Conservation (phyloP, 108 stramenopile genomes). For the Epithemia pelagica region DNA sequence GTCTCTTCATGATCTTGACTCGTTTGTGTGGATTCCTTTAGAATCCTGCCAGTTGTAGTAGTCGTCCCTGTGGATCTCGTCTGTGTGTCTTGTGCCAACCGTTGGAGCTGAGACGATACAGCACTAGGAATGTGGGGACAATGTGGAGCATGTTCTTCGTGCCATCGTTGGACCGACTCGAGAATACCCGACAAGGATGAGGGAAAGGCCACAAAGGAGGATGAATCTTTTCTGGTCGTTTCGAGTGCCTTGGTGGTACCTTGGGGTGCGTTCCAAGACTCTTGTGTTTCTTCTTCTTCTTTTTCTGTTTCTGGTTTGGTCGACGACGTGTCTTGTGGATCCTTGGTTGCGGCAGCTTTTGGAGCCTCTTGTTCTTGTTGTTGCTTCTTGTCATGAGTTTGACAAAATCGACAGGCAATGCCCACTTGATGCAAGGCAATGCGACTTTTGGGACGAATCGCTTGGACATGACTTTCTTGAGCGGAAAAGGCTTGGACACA, state of each 20-base stretch:
- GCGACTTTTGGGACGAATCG: conserved; percentile 33
- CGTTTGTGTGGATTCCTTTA: conserved; percentile 13
- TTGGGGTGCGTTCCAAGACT: too few relatives aligned
- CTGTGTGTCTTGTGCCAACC: too few relatives aligned
- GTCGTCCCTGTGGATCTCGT: too few relatives aligned
- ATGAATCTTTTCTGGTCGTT: conserved; percentile 11
- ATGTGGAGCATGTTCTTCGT: conserved; percentile 25
- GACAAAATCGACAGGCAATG: conserved; percentile 58
- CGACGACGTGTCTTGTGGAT: neutral
- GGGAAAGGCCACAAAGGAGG: conserved; percentile 38
- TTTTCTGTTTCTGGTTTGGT: neutral
- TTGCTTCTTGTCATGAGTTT: neutral
- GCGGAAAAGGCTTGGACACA: conserved; percentile 58
- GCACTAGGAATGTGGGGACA: conserved; percentile 27
- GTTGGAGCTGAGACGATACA: neutral
- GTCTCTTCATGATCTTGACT: neutral
- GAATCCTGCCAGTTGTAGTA: too few relatives aligned
- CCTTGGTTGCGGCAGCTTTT: neutral
- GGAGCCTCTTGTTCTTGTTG: neutral
- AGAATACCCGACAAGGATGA: conserved; percentile 37
- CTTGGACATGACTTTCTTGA: conserved; percentile 8
- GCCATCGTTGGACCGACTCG: conserved; percentile 53
- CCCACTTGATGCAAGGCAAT: conserved; percentile 48
- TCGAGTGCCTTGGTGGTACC: too few relatives aligned
- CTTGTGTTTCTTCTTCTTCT: too few relatives aligned